phyloP scores from a whole-genome alignment of 176 grass and related monocot species.

The Leersia perrieri region DNA sequence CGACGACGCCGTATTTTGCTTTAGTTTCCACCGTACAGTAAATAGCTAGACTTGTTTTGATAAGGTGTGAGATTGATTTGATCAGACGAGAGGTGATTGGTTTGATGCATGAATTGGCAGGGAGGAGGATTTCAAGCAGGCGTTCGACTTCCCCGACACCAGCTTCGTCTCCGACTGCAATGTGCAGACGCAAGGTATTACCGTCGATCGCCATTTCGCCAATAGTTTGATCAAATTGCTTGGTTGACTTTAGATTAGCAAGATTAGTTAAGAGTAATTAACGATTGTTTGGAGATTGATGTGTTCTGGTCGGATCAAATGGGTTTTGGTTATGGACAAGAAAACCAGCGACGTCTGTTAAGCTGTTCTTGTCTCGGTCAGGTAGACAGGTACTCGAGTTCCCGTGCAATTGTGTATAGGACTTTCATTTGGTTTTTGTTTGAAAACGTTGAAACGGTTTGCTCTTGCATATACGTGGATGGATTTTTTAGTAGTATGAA shows the following conservation, averaged over 20 bases:
- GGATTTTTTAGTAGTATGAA: too few species aligned
- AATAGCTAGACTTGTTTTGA: background rate
- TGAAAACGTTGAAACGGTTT: too few species aligned
- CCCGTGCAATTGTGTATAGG: background rate
- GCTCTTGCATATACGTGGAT: too few species aligned
- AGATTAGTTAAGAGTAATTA: background rate
- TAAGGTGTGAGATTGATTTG: background rate
- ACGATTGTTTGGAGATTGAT: background rate
- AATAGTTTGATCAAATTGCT: background rate
- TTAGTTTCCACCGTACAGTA: background rate
- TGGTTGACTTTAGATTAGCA: background rate
- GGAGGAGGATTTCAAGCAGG: conserved; percentile 43
- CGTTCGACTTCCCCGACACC: conserved; percentile 45
- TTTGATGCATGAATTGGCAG: too few species aligned
- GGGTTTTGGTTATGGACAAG: background rate
- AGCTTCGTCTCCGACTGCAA: conserved; percentile 52
- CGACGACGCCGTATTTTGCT: background rate
- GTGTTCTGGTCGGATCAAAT: background rate
- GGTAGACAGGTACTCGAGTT: too few species aligned
- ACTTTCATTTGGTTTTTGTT: background rate
- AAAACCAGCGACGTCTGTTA: background rate
- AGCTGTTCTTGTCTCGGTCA: background rate
- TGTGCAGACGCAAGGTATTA: conserved; percentile 40
- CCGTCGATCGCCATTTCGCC: background rate
- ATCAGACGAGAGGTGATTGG: background rate